These are phyloP conservation scores for Aspergillus sp. DNA, from an alignment of 2,329 filamentous ascomycete genomes.

Conservation along the genomic window DNA sequence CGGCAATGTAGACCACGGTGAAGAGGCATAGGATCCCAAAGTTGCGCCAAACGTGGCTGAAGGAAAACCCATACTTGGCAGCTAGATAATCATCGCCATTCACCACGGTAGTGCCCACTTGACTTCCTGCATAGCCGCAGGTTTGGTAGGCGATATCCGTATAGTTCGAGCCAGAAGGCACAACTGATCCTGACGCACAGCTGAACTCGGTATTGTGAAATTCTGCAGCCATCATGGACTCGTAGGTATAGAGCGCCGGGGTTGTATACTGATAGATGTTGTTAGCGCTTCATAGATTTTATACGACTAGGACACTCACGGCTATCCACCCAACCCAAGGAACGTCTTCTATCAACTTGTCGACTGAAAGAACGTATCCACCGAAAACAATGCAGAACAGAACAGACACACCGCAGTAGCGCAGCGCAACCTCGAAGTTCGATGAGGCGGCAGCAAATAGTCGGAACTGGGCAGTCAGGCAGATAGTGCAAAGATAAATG, in stretches of 20 bases:
- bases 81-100: slow-evolving; percentile 55
- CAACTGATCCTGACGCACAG: slow-evolving; percentile 55
- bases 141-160: slow-evolving; percentile 55
- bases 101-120: slow-evolving; percentile 50
- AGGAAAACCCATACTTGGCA: slow-evolving; percentile 50
- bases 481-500: slow-evolving; percentile 58
- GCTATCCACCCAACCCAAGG: slow-evolving; percentile 63
- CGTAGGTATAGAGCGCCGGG: slow-evolving; percentile 58
- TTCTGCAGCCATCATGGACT: slow-evolving; percentile 64
- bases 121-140: slow-evolving; percentile 56
- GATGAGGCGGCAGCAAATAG: slow-evolving; percentile 60
- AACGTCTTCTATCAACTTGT: slow-evolving; percentile 54
- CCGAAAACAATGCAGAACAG: slow-evolving; percentile 61
- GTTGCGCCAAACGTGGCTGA: slow-evolving; percentile 65
- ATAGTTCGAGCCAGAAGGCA: slow-evolving; percentile 55
- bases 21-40: slow-evolving; percentile 75
- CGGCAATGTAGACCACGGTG: slow-evolving; percentile 64
- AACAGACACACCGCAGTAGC: slow-evolving; percentile 59
- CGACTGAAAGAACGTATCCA: slow-evolving; percentile 62
- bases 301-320: slow-evolving; percentile 17
- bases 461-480: slow-evolving; percentile 61
- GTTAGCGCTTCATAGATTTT: slow-evolving; percentile 16
- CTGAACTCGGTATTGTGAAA: slow-evolving; percentile 55
- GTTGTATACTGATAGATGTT: slow-evolving; percentile 39
- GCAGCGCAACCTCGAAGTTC: slow-evolving; percentile 62